Percentiles rank a stretch among this genome's conserved stretches.
Conservation (phyloP, 176 grass and related monocot genomes). For the Puccinellia tenuiflora region DNA sequence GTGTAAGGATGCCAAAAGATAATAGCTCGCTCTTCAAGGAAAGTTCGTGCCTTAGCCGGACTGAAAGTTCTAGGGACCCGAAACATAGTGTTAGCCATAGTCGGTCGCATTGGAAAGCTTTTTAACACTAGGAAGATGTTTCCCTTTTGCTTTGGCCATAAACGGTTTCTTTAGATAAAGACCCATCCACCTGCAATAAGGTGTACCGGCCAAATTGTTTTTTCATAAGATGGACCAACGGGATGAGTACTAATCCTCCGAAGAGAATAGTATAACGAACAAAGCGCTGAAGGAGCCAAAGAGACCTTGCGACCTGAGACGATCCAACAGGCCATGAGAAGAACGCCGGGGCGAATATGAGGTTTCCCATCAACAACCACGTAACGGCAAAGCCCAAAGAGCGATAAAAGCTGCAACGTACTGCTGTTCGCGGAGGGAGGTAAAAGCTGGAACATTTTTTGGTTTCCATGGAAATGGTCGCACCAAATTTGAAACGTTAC, state of each 20-base stretch:
- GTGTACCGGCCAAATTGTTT: background rate
- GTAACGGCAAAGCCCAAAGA: background rate
- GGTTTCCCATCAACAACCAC: background rate
- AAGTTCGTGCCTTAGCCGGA: too few relatives aligned
- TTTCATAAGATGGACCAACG: background rate
- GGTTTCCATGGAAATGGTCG: background rate
- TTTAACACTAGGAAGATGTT: background rate
- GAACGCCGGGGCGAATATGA: background rate
- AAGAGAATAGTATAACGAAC: background rate
- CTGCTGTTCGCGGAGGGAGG: background rate
- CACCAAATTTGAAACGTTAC: background rate
- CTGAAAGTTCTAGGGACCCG: background rate
- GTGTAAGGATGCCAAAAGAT: too few relatives aligned
- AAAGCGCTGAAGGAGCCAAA: background rate
- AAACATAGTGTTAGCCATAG: background rate
- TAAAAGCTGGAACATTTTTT: background rate
- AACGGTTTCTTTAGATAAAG: background rate
- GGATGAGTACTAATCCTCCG: background rate
- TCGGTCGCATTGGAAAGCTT: background rate
- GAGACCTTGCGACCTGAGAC: background rate
- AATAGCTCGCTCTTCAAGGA: too few relatives aligned
- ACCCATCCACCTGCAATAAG: background rate
- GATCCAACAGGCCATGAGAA: background rate
- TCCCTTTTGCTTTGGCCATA: too few relatives aligned
- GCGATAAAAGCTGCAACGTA: too few relatives aligned